Percentiles rank a stretch among this genome's conserved stretches.
Conservation (phyloP, 805 yeast species). For the Lipomyces sp. region DNA sequence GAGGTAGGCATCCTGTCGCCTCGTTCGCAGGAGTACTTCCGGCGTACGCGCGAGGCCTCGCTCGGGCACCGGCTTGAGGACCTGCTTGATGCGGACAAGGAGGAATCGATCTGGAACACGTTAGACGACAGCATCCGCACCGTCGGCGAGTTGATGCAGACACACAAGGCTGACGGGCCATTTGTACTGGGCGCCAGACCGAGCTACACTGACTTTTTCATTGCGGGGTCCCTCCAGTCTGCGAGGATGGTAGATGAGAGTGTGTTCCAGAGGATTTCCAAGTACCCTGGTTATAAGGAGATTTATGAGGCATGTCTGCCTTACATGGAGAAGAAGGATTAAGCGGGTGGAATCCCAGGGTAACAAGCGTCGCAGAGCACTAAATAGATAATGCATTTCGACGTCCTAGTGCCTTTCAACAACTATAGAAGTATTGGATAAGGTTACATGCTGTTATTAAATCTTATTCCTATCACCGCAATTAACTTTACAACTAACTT, state of each 20-base stretch:
- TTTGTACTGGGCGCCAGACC: constrained; percentile 9
- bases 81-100: neutral
- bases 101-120: neutral
- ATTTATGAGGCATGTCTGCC: constrained; percentile 11
- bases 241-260: constrained; percentile 3
- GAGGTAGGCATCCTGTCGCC: constrained; percentile 6
- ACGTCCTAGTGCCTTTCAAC: too few relatives aligned
- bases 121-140: neutral
- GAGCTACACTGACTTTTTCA: constrained; percentile 11
- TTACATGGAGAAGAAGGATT: constrained; percentile 13
- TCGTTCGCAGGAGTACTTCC: constrained; percentile 4
- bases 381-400: too few relatives aligned
- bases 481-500: too few relatives aligned
- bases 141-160: constrained; percentile 2
- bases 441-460: too few relatives aligned
- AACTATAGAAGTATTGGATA: too few relatives aligned
- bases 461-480: too few relatives aligned
- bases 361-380: too few relatives aligned
- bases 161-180: constrained; percentile 4
- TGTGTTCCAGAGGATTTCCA: neutral
- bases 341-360: neutral
- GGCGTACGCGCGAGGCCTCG: constrained; percentile 11
- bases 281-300: constrained; percentile 5
- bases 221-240: constrained; percentile 8
- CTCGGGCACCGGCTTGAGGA: constrained; percentile 10